These are phyloP conservation scores for Aphanomyces cochlioides DNA, from an alignment of 352 stramenopile species.

Conservation along the genomic window DNA sequence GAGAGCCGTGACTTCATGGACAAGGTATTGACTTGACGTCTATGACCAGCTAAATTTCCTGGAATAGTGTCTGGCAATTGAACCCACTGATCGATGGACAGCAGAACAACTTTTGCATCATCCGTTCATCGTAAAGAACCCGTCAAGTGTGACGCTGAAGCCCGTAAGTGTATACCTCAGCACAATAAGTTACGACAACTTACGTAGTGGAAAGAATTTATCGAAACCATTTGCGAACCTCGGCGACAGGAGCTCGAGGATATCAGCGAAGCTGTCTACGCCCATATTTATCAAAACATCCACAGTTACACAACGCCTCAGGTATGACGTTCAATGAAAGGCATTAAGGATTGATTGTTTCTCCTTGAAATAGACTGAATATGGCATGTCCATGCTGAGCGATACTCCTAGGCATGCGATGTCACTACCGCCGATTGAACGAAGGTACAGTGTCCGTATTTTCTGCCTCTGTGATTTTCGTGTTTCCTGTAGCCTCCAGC, in stretches of 20 bases:
- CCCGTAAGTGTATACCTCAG: conserved; percentile 43
- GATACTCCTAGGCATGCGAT: conserved; percentile 55
- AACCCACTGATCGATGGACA: conserved; percentile 58
- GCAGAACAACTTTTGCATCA: conserved; percentile 65
- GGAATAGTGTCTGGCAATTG: conserved; percentile 57
- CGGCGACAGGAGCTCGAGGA: neutral
- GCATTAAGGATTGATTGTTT: neutral
- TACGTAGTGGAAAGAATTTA: conserved; percentile 28
- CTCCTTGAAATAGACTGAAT: conserved; percentile 57
- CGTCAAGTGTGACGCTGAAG: conserved; percentile 54
- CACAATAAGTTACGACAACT: neutral
- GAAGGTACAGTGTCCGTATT: conserved; percentile 46
- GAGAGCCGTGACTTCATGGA: conserved; percentile 70
- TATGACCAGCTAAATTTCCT: neutral
- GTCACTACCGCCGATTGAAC: conserved; percentile 70
- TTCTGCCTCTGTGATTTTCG: neutral
- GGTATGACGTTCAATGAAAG: conserved; percentile 36
- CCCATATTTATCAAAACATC: conserved; percentile 60
- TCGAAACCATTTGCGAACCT: conserved; percentile 22
- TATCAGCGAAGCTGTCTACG: conserved; percentile 39
- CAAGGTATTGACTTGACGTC: conserved; percentile 36
- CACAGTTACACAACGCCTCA: conserved; percentile 76
- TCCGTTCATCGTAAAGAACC: conserved; percentile 66
- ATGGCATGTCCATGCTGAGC: conserved; percentile 66
- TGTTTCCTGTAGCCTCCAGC: conserved; percentile 48